phyloP scores from a whole-genome alignment of 179 eudicot species.

The Silene coronaria region DNA sequence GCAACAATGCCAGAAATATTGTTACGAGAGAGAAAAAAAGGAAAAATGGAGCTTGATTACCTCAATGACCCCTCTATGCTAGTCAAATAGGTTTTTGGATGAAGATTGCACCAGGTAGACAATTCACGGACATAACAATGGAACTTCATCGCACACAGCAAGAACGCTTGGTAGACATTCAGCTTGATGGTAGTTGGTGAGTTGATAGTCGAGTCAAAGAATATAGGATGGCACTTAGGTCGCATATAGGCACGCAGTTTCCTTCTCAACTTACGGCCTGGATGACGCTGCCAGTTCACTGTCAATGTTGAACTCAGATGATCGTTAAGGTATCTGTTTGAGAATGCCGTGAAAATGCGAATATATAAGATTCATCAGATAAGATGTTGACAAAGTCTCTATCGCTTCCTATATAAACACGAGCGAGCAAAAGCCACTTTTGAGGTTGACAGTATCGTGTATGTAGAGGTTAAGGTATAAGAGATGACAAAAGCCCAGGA shows the following conservation, averaged over 20 bases:
- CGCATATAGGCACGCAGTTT: constrained; percentile 68
- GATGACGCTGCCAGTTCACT: constrained; percentile 50
- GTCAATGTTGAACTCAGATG: constrained; percentile 70
- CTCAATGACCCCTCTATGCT: constrained; percentile 55
- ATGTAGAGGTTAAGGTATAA: no score
- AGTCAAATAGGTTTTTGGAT: constrained; percentile 27
- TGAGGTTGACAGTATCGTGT: no score
- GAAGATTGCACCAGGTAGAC: constrained; percentile 37
- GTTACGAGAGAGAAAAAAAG: background rate
- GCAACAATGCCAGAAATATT: no score
- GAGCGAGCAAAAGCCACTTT: background rate
- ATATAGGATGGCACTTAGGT: constrained; percentile 78
- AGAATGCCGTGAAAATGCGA: constrained; percentile 1
- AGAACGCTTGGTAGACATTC: constrained; percentile 71
- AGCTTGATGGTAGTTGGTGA: constrained; percentile 66
- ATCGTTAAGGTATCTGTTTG: constrained; percentile 49
- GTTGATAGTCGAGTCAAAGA: constrained; percentile 69
- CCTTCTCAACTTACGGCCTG: constrained; percentile 40
- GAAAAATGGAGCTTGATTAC: constrained; percentile 30
- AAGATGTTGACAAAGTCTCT: background rate
- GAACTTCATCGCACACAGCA: constrained; percentile 88
- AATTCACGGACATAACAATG: constrained; percentile 57
- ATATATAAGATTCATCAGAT: no score
- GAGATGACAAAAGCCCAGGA: no score
- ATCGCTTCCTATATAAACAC: no score